phyloP scores from a whole-genome alignment of 805 yeast genomes.

The Candida ipomoeae region DNA sequence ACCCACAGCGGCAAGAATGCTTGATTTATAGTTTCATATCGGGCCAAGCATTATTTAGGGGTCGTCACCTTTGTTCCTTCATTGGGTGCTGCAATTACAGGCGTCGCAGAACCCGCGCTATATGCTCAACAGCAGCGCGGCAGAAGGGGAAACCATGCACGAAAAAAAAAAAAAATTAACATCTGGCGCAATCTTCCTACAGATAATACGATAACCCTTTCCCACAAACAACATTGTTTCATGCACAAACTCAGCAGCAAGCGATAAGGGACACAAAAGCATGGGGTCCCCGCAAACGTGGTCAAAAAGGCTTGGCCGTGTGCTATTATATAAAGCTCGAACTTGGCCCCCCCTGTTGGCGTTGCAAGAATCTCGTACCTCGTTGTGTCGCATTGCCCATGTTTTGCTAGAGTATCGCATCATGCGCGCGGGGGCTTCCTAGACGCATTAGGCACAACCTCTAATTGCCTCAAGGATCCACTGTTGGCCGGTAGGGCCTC shows the following conservation, averaged over 20 bases:
- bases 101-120: not conserved
- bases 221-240: not conserved
- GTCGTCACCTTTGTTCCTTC: not conserved
- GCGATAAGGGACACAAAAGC: not conserved
- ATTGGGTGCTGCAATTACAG: not conserved
- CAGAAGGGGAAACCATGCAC: not conserved
- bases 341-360: not conserved
- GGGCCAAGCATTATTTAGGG: not conserved
- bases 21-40: not conserved
- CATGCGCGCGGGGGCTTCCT: conserved; percentile 4
- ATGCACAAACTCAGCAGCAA: not conserved
- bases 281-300: not conserved
- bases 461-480: not conserved
- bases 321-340: too few relatives aligned
- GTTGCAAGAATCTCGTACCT: not conserved
- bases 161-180: not conserved
- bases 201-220: not conserved
- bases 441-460: not conserved
- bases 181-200: conserved; percentile 1
- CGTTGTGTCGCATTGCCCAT: not conserved
- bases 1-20: not conserved
- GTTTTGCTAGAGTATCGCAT: not conserved
- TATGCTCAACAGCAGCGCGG: not conserved
- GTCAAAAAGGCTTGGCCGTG: too few relatives aligned
- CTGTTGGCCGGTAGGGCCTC: not conserved